A percentile compares a stretch with the other conserved stretches of the same genome.
phyloP scores from a whole-genome alignment of 2,329 filamentous ascomycete genomes.

The Alternaria postmessia region DNA sequence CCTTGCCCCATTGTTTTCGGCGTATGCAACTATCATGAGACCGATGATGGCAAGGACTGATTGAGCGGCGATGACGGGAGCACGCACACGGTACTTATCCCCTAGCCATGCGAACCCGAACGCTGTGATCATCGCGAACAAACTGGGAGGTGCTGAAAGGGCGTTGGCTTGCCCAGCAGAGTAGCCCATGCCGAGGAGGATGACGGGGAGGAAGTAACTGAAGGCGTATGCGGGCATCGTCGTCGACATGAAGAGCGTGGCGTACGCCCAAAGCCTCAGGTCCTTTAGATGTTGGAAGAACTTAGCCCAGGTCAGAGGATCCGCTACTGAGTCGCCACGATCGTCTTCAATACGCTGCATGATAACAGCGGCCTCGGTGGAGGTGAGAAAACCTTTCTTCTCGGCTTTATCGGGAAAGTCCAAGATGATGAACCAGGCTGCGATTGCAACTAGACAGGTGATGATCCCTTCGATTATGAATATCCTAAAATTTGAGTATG shows the following conservation, averaged over 20 bases:
- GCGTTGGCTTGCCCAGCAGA: conserved; percentile 25
- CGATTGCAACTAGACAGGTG: conserved; percentile 36
- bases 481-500: conserved; percentile 21
- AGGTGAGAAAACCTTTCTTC: conserved; percentile 31
- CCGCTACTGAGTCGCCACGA: conserved; percentile 33
- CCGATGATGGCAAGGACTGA: conserved; percentile 31
- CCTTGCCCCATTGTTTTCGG: conserved; percentile 26
- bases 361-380: conserved; percentile 25
- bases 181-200: conserved; percentile 38
- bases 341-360: conserved; percentile 36
- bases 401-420: conserved; percentile 41
- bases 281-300: conserved; percentile 31
- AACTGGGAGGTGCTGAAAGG: conserved; percentile 35
- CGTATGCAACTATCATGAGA: conserved; percentile 38
- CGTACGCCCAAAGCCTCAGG: conserved; percentile 34
- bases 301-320: conserved; percentile 30
- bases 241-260: conserved; percentile 33
- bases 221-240: conserved; percentile 38
- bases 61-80: conserved; percentile 33
- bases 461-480: conserved; percentile 41
- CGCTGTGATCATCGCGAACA: conserved; percentile 33
- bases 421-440: conserved; percentile 37
- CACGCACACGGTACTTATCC: conserved; percentile 37
- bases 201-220: conserved; percentile 39
- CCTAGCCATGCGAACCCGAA: conserved; percentile 34